Evolutionary conservation across 805 yeast genomes (phyloP).

Genomic region (Kodamaea nitidulidarum): DNA sequence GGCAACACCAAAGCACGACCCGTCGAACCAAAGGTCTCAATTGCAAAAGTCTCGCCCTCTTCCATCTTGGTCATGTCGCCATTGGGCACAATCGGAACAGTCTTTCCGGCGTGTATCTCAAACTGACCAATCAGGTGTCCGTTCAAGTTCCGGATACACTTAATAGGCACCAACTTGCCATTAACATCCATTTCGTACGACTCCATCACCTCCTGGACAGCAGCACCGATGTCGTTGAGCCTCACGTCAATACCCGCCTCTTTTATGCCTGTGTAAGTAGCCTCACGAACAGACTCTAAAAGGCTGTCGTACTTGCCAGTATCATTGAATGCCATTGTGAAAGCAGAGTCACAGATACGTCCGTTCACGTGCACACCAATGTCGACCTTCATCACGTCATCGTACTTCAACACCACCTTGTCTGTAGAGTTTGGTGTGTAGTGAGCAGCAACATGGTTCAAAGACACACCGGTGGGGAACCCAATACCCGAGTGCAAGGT

Average conservation of each 20-base stretch:
- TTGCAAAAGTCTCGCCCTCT: conserved; percentile 97
- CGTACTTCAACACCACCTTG: conserved; percentile 70
- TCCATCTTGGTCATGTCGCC: conserved; percentile 97
- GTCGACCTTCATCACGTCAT: conserved; percentile 95
- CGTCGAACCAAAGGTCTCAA: conserved; percentile 96
- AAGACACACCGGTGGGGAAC: conserved; percentile 95
- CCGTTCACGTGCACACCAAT: conserved; percentile 97
- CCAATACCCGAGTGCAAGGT: conserved; percentile 81
- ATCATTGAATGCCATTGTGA: conserved; percentile 82
- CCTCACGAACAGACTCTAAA: conserved; percentile 81
- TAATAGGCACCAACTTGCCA: conserved; percentile 81
- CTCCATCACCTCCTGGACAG: conserved; percentile 96
- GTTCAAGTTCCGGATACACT: conserved; percentile 84
- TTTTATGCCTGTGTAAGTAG: conserved; percentile 88
- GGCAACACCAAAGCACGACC: conserved; percentile 87
- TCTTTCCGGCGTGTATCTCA: conserved; percentile 89
- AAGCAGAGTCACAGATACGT: conserved; percentile 90
- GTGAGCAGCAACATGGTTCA: conserved; percentile 95
- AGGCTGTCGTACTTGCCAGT: conserved; percentile 78
- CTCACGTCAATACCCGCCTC: conserved; percentile 97
- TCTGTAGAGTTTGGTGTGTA: conserved; percentile 97
- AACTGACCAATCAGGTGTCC: conserved; percentile 90
- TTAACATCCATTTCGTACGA: conserved; percentile 87
- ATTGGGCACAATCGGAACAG: conserved; percentile 93
- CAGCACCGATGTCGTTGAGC: conserved; percentile 91